phyloP scores from a whole-genome alignment of 2,329 filamentous ascomycete genomes.

The Cladophialophora carrionii region DNA sequence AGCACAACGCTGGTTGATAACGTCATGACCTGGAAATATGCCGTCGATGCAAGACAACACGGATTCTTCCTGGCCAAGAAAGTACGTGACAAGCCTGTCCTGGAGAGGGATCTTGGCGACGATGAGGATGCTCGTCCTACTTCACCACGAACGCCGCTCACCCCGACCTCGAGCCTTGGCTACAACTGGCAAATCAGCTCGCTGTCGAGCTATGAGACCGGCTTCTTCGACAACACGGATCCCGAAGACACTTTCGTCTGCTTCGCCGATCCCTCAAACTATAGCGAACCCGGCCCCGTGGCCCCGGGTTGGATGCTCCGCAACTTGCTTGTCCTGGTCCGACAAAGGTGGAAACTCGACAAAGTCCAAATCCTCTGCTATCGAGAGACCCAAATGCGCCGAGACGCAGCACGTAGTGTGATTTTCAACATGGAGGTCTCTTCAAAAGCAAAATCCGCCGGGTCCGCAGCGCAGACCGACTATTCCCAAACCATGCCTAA shows the following conservation, averaged over 20 bases:
- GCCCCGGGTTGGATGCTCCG: conserved; percentile 91
- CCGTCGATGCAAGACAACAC: conserved; percentile 78
- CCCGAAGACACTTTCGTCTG: conserved; percentile 79
- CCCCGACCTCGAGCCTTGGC: conserved; percentile 60
- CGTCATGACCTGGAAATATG: conserved; percentile 85
- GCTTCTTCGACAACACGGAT: conserved; percentile 77
- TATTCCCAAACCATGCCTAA: conserved; percentile 67
- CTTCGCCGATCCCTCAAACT: conserved; percentile 92
- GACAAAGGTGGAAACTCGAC: conserved; percentile 75
- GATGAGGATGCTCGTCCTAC: conserved; percentile 41
- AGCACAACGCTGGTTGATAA: conserved; percentile 77
- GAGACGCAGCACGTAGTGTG: conserved; percentile 80
- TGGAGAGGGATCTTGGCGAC: conserved; percentile 7
- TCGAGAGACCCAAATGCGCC: conserved; percentile 74
- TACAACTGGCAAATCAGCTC: conserved; percentile 78
- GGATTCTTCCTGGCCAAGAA: conserved; percentile 96
- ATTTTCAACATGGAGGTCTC: conserved; percentile 64
- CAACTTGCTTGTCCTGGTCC: conserved; percentile 82
- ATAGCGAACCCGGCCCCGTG: conserved; percentile 87
- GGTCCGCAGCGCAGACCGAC: conserved; percentile 22
- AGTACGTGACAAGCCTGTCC: conserved; percentile 47
- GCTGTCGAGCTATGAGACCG: conserved; percentile 76
- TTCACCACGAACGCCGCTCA: conserved; percentile 50
- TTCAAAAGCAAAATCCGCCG: conserved; percentile 23
- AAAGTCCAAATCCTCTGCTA: conserved; percentile 87